Evolutionary conservation across 2,329 filamentous ascomycete genomes (phyloP), one percentile per base, ranked within the genome.

Genomic region (Fusarium metavorans): DNA sequence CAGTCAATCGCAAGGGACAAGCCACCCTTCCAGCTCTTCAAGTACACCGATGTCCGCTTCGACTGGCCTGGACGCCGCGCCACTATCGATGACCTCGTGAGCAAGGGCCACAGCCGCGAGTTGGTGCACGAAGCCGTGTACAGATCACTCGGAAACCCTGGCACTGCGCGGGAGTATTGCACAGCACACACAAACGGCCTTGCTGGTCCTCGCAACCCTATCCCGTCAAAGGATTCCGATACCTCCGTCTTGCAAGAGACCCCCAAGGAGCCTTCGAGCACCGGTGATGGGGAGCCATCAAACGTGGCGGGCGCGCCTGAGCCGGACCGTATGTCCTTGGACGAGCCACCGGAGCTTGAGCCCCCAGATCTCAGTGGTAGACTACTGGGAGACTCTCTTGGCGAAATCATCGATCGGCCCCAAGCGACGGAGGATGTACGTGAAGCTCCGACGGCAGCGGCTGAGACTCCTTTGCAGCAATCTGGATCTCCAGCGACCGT

Each of bases 91-190:
- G 82, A 84, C 23, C 77, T 86, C 23, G 64, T 81, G 5, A 76
- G 76, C 25, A 78, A 78, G 13, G 80, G 78, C 1, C 83, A 82
- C 54, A 86, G 91, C 23, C 85, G 88, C 50, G 89, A 90, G 14
- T 86, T 98, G 62, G 92, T 89, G 8, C 88, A 89, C 35, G 96
- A 98, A 82, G 95, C 94, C 34, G 85, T 97, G 0, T 98, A 94
- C 81, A 91, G 96, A 64, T 94, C 94, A 77, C 93, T 94, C 78
- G 94, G 94, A 66, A 88, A 89, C 63, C 77, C 83, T 6, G 81
- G 84, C 3, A 84, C 86, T 30, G 91, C 94, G 8, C 85, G 87
- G 37, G 93, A 97, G 66, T 98, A 98, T 81, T 97, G 94, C 80
- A 87, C 86, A 66, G 90, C 91, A 16, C 90, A 93, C 69, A 85